Percentiles rank a stretch among this genome's conserved stretches.
Evolutionary conservation across 1,139 yeast genomes (phyloP).

Genomic region (Kluyveromyces marxianus): DNA sequence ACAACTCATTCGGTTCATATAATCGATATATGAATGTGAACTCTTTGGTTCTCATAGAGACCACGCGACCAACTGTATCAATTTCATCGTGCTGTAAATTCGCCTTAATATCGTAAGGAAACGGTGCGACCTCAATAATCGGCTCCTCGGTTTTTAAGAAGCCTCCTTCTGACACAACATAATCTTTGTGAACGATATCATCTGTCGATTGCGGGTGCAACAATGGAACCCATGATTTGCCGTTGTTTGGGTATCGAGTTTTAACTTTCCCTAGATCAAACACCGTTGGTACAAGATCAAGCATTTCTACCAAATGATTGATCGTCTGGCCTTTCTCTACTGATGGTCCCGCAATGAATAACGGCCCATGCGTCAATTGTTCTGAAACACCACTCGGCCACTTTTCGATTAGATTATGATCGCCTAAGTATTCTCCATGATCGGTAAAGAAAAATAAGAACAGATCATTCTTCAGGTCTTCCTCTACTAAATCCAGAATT

Average conservation of each 20-base stretch:
- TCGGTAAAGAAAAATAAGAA: constrained; percentile 14
- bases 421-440: constrained; percentile 19
- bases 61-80: constrained; percentile 15
- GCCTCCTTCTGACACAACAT: constrained; percentile 6
- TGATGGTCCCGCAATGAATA: constrained; percentile 5
- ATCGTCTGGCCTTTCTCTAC: constrained; percentile 5
- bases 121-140: constrained; percentile 6
- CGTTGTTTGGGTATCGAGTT: constrained; percentile 13
- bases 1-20: constrained; percentile 16
- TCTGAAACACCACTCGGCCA: constrained; percentile 19
- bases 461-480: constrained; percentile 5
- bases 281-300: constrained; percentile 15
- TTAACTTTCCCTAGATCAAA: constrained; percentile 11
- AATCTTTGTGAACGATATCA: constrained; percentile 2
- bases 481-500: constrained; percentile 7
- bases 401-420: constrained; percentile 16
- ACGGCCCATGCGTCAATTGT: constrained; percentile 14
- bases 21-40: constrained; percentile 17
- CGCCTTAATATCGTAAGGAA: constrained; percentile 7
- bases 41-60: constrained; percentile 11
- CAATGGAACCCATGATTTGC: constrained; percentile 10
- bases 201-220: neutral
- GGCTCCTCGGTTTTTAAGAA: constrained; percentile 7
- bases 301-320: constrained; percentile 14
- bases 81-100: constrained; percentile 5